phyloP scores from a whole-genome alignment of 441 rosid genomes.

The Pelargonium citronellum region DNA sequence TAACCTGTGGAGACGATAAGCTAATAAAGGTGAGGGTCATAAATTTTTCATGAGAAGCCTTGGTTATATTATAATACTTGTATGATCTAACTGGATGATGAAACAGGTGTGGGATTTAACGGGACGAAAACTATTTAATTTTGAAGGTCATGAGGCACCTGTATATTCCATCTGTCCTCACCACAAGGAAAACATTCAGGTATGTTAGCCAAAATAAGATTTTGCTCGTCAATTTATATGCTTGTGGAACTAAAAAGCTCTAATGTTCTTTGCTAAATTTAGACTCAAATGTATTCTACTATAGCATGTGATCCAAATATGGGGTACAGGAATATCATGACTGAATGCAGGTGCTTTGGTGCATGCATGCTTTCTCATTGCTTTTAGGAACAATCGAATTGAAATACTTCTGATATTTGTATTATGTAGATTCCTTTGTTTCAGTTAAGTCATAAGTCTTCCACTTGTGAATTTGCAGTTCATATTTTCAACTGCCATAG shows the following conservation, averaged over 20 bases:
- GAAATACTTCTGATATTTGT: background rate
- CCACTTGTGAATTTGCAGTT: slow-evolving; percentile 34
- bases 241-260: background rate
- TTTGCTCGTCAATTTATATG: background rate
- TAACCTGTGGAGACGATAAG: slow-evolving; percentile 92
- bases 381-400: background rate
- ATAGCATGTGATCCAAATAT: background rate
- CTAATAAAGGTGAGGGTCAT: slow-evolving; percentile 58
- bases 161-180: slow-evolving; percentile 72
- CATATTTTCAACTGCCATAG: slow-evolving; percentile 69
- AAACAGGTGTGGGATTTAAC: slow-evolving; percentile 77
- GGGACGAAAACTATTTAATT: slow-evolving; percentile 40
- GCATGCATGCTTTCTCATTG: background rate
- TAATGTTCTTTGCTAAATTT: background rate
- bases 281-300: background rate
- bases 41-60: slow-evolving; percentile 11
- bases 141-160: slow-evolving; percentile 78
- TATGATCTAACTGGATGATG: slow-evolving; percentile 13
- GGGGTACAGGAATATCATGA: background rate
- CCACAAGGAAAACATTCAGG: slow-evolving; percentile 74
- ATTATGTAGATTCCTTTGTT: background rate
- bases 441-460: background rate
- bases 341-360: background rate
- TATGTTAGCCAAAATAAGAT: slow-evolving; percentile 21
- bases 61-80: slow-evolving; percentile 14